Percentiles rank a stretch among this genome's conserved stretches.
phyloP scores from a whole-genome alignment of 192 early-diverging fungal species.

The Rhizophagus clarus region DNA sequence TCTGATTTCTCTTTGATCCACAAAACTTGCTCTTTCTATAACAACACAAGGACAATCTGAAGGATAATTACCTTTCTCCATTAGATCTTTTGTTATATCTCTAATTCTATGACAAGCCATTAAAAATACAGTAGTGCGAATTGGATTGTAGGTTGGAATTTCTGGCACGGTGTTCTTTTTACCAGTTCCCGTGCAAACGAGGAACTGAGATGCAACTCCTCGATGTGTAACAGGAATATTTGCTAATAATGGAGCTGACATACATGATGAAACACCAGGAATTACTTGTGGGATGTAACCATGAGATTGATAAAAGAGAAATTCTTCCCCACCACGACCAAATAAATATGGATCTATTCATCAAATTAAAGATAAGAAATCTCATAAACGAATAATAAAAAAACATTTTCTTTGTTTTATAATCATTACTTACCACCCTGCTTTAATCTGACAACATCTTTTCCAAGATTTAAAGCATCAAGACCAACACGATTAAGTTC shows the following conservation, averaged over 20 bases:
- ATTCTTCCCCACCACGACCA: constrained; percentile 92
- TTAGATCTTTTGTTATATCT: constrained; percentile 60
- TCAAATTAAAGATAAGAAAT: no score
- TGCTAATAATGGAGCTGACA: constrained; percentile 73
- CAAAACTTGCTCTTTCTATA: constrained; percentile 79
- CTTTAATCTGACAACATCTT: constrained; percentile 86
- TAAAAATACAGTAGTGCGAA: constrained; percentile 78
- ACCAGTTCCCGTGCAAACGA: constrained; percentile 81
- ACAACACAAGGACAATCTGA: constrained; percentile 74
- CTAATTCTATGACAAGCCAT: constrained; percentile 81
- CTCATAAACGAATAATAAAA: no score
- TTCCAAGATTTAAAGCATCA: constrained; percentile 61
- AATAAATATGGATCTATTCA: constrained; percentile 84
- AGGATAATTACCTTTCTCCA: constrained; percentile 62
- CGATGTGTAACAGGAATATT: constrained; percentile 89
- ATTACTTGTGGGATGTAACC: constrained; percentile 73
- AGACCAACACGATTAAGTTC: constrained; percentile 72
- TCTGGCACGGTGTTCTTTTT: constrained; percentile 74
- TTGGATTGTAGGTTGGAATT: constrained; percentile 66
- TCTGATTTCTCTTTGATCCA: constrained; percentile 72
- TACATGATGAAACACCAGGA: constrained; percentile 76
- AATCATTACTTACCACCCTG: constrained; percentile 61
- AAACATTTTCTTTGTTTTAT: no score
- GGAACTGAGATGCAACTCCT: constrained; percentile 81
- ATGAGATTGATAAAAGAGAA: constrained; percentile 68